phyloP scores from a whole-genome alignment of 2,329 filamentous ascomycete genomes.

The Cadophora sp. region DNA sequence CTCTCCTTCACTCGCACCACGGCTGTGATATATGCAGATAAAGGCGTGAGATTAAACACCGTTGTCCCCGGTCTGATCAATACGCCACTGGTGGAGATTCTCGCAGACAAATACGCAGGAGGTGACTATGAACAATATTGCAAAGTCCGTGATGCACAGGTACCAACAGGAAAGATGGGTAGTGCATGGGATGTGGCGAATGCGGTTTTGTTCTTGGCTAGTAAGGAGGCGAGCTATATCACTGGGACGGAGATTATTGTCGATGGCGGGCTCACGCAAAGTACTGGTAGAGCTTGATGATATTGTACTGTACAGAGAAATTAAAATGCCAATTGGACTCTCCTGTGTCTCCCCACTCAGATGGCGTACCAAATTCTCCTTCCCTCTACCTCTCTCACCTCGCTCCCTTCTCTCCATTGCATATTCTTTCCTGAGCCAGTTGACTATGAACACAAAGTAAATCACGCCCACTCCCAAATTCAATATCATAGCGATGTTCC shows the following conservation, averaged over 20 bases:
- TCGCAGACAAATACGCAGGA: conserved; percentile 54
- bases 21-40: conserved; percentile 56
- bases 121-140: conserved; percentile 57
- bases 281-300: conserved; percentile 44
- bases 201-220: conserved; percentile 61
- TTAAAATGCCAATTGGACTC: background rate
- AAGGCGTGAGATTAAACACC: conserved; percentile 57
- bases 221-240: conserved; percentile 62
- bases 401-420: no score
- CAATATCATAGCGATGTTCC: no score
- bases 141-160: conserved; percentile 59
- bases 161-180: conserved; percentile 66
- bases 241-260: conserved; percentile 61
- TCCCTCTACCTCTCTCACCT: no score
- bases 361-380: background rate
- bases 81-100: conserved; percentile 56
- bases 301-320: background rate
- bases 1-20: conserved; percentile 58
- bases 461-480: no score
- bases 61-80: conserved; percentile 64
- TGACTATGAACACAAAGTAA: no score
- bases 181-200: conserved; percentile 65
- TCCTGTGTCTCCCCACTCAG: background rate
- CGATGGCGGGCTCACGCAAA: conserved; percentile 54
- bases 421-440: no score